Evolutionary conservation across 495 filamentous ascomycete genomes (phyloP).

Genomic region (Penicillium manginii): DNA sequence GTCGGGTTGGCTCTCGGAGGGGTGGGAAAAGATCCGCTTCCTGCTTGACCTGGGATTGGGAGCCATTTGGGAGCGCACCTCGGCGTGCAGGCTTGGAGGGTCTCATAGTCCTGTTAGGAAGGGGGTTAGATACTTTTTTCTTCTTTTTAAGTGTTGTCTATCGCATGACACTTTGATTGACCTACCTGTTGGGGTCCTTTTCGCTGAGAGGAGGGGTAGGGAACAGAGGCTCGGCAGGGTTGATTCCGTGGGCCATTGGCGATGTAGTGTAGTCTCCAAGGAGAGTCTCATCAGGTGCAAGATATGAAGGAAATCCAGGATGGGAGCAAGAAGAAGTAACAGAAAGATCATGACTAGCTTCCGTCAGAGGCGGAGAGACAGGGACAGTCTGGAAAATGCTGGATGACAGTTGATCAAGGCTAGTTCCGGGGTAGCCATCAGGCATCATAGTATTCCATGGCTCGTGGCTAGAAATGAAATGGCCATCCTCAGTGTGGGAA

Average conservation of each 20-base stretch:
- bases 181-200: conserved; percentile 53
- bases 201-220: conserved; percentile 46
- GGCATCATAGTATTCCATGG: conserved; percentile 47
- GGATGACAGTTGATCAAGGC: conserved; percentile 43
- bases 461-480: conserved; percentile 40
- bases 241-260: conserved; percentile 43
- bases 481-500: conserved; percentile 47
- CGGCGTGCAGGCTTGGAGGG: conserved; percentile 43
- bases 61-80: conserved; percentile 35
- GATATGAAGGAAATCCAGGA: conserved; percentile 45
- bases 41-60: conserved; percentile 40
- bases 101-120: conserved; percentile 42
- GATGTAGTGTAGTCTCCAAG: conserved; percentile 44
- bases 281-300: conserved; percentile 44
- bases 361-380: conserved; percentile 51
- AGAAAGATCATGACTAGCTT: conserved; percentile 51
- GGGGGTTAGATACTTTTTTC: conserved; percentile 19
- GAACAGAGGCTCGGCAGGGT: conserved; percentile 49
- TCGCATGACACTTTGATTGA: too few relatives aligned
- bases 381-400: conserved; percentile 45
- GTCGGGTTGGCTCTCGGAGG: conserved; percentile 43
- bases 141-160: too few relatives aligned
- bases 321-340: conserved; percentile 51
- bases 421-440: conserved; percentile 45
- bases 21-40: conserved; percentile 46